Evolutionary conservation across 345 rosid genomes (phyloP).

Genomic region (Schrenkiella parvula): DNA sequence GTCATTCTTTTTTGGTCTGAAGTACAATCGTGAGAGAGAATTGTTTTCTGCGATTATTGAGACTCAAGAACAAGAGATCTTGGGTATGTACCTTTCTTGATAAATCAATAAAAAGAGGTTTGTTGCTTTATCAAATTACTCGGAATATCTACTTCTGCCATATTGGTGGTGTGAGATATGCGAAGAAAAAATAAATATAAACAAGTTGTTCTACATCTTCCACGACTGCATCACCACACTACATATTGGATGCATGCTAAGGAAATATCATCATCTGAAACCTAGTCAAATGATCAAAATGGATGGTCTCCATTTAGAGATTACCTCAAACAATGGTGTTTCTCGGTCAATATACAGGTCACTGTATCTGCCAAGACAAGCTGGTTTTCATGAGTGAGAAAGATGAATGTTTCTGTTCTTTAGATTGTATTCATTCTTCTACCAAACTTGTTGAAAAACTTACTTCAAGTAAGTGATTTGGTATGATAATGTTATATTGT

Average conservation of each 20-base stretch:
- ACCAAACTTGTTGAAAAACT: neutral
- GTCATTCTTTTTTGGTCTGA: no score
- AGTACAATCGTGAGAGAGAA: no score
- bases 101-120: no score
- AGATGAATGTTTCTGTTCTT: neutral
- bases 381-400: neutral
- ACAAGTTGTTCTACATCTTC: neutral
- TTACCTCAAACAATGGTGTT: neutral
- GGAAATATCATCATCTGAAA: neutral
- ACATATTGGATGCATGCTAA: neutral
- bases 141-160: no score
- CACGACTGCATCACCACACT: neutral
- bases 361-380: neutral
- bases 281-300: neutral
- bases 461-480: neutral
- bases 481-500: neutral
- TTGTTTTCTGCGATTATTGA: no score
- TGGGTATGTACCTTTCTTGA: no score
- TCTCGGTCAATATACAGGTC: neutral
- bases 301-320: neutral
- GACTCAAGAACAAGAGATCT: no score
- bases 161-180: slow-evolving; percentile 8
- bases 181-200: neutral
- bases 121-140: no score
- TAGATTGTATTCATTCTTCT: neutral